phyloP scores from a whole-genome alignment of 495 filamentous ascomycete genomes.

The Podospora didyma region DNA sequence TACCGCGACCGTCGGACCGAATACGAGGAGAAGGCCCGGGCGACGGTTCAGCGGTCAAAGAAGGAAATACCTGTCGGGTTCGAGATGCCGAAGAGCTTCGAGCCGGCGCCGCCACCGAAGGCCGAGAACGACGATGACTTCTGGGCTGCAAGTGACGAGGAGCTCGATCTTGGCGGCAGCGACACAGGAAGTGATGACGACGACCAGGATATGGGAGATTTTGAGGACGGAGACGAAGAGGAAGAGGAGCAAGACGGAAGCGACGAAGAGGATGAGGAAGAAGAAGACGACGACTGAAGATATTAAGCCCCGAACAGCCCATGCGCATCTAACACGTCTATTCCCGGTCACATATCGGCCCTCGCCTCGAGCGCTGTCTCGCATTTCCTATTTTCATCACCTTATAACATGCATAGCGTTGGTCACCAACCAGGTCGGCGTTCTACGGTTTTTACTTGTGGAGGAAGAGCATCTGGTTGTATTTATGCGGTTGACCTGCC shows the following conservation, averaged over 20 bases:
- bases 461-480: not conserved
- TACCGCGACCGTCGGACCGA: conserved; percentile 63
- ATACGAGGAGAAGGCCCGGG: conserved; percentile 66
- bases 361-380: too few species aligned
- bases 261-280: conserved; percentile 40
- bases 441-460: conserved; percentile 1
- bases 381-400: conserved; percentile 10
- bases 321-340: too few species aligned
- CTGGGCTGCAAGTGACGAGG: conserved; percentile 79
- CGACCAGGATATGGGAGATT: conserved; percentile 51
- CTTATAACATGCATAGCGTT: conserved; percentile 32
- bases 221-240: conserved; percentile 41
- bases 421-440: conserved; percentile 4
- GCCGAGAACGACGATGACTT: conserved; percentile 70
- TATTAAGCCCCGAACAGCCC: too few species aligned
- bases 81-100: conserved; percentile 72
- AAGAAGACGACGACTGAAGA: conserved; percentile 17
- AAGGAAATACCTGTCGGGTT: conserved; percentile 77
- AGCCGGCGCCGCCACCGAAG: conserved; percentile 59
- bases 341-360: too few species aligned
- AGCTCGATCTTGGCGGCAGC: conserved; percentile 75
- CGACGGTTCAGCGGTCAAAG: conserved; percentile 69
- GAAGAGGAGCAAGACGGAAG: conserved; percentile 23
- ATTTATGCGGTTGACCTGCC: not conserved
- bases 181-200: conserved; percentile 57